phyloP scores from a whole-genome alignment of 345 rosid species.

The Citrus maxima region DNA sequence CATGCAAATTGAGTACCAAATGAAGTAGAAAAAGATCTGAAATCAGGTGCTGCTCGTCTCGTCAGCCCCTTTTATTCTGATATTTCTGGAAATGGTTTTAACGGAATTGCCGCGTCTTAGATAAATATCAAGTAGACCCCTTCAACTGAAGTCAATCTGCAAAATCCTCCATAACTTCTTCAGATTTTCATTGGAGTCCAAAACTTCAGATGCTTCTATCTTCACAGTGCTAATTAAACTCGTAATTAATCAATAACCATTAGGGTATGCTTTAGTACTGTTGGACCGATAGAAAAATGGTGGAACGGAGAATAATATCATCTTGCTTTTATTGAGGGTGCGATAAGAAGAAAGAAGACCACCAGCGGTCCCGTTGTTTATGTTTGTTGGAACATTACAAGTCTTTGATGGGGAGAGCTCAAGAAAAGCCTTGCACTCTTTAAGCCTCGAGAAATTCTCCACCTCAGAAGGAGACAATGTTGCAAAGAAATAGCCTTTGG shows the following conservation, averaged over 20 bases:
- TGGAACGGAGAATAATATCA: slow-evolving; percentile 55
- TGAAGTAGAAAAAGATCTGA: too few relatives aligned
- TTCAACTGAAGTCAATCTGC: too few relatives aligned
- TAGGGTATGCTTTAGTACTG: slow-evolving; percentile 23
- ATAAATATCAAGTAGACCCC: too few relatives aligned
- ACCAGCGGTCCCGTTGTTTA: slow-evolving; percentile 52
- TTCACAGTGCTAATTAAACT: too few relatives aligned
- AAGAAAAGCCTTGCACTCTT: slow-evolving; percentile 55
- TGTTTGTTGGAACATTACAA: slow-evolving; percentile 51
- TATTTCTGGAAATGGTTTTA: too few relatives aligned
- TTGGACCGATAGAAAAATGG: slow-evolving; percentile 50
- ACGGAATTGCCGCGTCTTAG: accelerated
- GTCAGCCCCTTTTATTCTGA: too few relatives aligned
- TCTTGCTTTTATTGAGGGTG: slow-evolving; percentile 30
- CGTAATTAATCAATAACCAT: slow-evolving; percentile 21
- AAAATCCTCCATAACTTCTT: accelerated
- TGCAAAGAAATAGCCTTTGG: slow-evolving; percentile 52
- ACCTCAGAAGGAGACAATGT: slow-evolving; percentile 53
- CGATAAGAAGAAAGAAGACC: slow-evolving; percentile 41
- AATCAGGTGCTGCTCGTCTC: too few relatives aligned
- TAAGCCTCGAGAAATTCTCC: slow-evolving; percentile 29
- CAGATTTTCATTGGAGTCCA: too few relatives aligned
- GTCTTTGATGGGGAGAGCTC: slow-evolving; percentile 44
- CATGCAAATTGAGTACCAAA: too few relatives aligned
- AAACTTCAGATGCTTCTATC: too few relatives aligned